phyloP scores from a whole-genome alignment of 768 basidiomycete species.

The Termitomyces titanicus region DNA sequence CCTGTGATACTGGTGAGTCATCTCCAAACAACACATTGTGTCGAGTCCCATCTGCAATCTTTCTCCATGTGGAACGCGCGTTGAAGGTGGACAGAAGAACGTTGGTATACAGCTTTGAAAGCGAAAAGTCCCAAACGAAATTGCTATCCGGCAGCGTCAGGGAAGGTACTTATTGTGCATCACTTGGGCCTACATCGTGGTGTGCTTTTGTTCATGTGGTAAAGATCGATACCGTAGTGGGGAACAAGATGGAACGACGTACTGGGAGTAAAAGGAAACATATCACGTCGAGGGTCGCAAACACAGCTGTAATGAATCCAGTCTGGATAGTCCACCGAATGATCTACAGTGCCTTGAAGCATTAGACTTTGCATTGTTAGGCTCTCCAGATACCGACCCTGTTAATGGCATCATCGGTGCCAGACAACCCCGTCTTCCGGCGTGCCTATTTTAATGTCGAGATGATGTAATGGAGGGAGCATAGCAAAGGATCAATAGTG shows the following conservation, averaged over 20 bases:
- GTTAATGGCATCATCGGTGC: constrained; percentile 38
- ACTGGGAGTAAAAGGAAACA: constrained; percentile 40
- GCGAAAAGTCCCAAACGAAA: constrained; percentile 25
- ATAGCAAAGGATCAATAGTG: neutral
- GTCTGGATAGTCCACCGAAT: constrained; percentile 37
- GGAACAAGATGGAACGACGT: constrained; percentile 1
- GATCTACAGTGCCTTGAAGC: neutral
- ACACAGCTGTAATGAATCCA: constrained; percentile 33
- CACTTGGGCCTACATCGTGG: constrained; percentile 17
- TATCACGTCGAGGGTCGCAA: constrained; percentile 38
- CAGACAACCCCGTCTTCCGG: constrained; percentile 38
- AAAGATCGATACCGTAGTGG: too few species aligned
- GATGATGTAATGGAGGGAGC: neutral
- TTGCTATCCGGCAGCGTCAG: constrained; percentile 14
- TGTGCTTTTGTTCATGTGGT: constrained; percentile 11
- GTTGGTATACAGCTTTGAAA: constrained; percentile 25
- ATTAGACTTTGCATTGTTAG: neutral
- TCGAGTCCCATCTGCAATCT: constrained; percentile 6
- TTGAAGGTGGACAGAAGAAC: constrained; percentile 22
- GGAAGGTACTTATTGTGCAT: neutral
- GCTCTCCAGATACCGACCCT: constrained; percentile 13
- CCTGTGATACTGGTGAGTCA: constrained; percentile 4
- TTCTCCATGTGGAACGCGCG: constrained; percentile 16
- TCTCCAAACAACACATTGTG: constrained; percentile 17
- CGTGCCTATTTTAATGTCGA: constrained; percentile 13